Evolutionary conservation across 106 monocot species (phyloP), one percentile per base, ranked within the genome.

Genomic region (Dactylorhiza incarnata): DNA sequence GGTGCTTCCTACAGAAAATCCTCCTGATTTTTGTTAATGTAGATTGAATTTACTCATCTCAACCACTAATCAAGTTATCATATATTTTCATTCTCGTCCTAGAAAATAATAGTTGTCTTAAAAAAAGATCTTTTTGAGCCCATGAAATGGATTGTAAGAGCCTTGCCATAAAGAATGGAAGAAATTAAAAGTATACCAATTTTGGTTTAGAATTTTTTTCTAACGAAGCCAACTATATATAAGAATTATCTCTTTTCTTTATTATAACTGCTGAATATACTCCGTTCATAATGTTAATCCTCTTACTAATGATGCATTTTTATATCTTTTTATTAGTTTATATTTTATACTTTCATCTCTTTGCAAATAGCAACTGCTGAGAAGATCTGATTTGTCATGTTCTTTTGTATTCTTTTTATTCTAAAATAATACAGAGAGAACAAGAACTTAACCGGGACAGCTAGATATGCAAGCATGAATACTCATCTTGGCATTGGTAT

Each of bases 401-500:
- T 29, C 65, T 29, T 65, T 13, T 12, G 4, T 3, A 58, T 48
- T 74, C 23, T 22, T 65, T 53, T 50, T 79, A 37, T 12, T 49
- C 22, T 55, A 54, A 73, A 48, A 66, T 67, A 29, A 66, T 84
- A 65, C 81, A 85, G 85, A 65, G 85, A 83, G 53, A 86, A 86
- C 73, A 86, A 86, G 51, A 86, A 86, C 67, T 79, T 86, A 53
- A 86, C 85, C 37, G 85, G 85, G 46, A 86, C 85, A 49, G 85
- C 85, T 72, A 75, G 85, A 79, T 86, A 86, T 79, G 85, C 85
- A 44, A 86, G 85, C 73, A 72, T 79, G 76, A 86, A 86, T 75
- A 86, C 86, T 67, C 86, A 86, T 77, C 86, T 86, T 17, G 86
- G 86, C 72, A 83, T 86, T 59, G 86, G 86, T 86, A 81, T 71